A percentile compares a stretch with the other conserved stretches of the same genome.
Evolutionary conservation across 257 asterid species (phyloP).

Genomic region (Nicotiana undulata): DNA sequence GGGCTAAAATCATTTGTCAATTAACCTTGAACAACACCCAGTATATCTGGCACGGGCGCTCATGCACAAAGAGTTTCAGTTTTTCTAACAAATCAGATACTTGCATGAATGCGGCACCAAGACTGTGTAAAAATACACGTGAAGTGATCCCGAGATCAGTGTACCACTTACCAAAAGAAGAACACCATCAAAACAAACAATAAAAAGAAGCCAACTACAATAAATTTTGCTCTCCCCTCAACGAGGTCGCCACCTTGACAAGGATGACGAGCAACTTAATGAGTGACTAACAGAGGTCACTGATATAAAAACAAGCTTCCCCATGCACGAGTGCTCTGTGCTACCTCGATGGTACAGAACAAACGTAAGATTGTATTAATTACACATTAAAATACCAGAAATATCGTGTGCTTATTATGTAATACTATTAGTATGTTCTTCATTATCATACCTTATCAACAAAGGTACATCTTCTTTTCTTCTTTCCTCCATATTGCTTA

Average conservation of each 20-base stretch:
- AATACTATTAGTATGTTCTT: background rate
- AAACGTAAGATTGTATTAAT: background rate
- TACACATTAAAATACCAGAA: background rate
- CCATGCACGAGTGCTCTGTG: background rate
- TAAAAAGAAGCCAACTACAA: background rate
- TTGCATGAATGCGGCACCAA: background rate
- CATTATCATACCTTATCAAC: background rate
- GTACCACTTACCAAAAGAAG: background rate
- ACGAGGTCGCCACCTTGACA: background rate
- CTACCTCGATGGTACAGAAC: background rate
- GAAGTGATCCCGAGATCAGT: background rate
- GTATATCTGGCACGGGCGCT: background rate
- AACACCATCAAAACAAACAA: background rate
- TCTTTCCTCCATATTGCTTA: background rate
- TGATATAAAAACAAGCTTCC: background rate
- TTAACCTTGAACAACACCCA: background rate
- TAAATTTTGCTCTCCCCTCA: conserved; percentile 1
- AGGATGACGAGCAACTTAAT: background rate
- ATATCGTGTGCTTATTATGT: background rate
- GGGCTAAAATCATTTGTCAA: background rate
- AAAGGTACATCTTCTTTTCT: background rate
- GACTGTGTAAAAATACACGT: background rate
- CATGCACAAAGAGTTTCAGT: background rate
- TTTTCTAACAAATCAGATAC: background rate
- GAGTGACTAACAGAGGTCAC: background rate